phyloP scores from a whole-genome alignment of 1,139 yeast species.

The Nakaseomyces kungkrabaensis region DNA sequence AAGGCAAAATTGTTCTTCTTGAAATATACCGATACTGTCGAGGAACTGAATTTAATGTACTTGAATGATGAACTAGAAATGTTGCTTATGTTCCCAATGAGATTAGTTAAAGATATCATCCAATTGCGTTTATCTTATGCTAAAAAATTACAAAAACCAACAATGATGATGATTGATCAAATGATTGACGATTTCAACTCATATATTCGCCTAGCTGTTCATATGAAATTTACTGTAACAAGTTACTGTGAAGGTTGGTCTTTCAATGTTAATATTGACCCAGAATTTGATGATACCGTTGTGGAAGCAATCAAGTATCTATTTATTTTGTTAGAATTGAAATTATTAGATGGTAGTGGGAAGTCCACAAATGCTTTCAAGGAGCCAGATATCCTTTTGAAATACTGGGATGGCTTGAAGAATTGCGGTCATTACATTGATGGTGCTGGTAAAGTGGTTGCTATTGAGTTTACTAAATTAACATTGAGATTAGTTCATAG shows the following conservation, averaged over 20 bases:
- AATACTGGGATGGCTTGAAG: conserved; percentile 65
- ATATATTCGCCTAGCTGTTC: conserved; percentile 67
- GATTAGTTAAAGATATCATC: conserved; percentile 71
- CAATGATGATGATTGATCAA: conserved; percentile 94
- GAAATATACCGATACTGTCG: conserved; percentile 52
- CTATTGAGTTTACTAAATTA: conserved; percentile 60
- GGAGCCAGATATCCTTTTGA: conserved; percentile 83
- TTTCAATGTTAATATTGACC: conserved; percentile 55
- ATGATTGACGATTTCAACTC: conserved; percentile 79
- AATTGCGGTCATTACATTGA: conserved; percentile 66
- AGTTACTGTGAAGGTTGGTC: conserved; percentile 74
- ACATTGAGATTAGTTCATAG: conserved; percentile 62
- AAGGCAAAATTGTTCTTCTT: conserved; percentile 70
- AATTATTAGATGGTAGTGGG: conserved; percentile 68
- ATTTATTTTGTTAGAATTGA: conserved; percentile 60
- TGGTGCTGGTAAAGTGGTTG: conserved; percentile 79
- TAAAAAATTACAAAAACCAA: conserved; percentile 68
- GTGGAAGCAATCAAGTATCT: conserved; percentile 68
- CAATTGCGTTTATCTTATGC: conserved; percentile 71
- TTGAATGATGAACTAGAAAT: conserved; percentile 53
- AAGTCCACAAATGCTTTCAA: conserved; percentile 73
- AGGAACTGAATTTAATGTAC: conserved; percentile 65
- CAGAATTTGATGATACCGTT: conserved; percentile 61
- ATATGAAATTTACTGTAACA: conserved; percentile 61
- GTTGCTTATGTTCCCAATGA: conserved; percentile 70